Conservation (phyloP, 1,284 basidiomycete genomes). For the Puccinia triticina region DNA sequence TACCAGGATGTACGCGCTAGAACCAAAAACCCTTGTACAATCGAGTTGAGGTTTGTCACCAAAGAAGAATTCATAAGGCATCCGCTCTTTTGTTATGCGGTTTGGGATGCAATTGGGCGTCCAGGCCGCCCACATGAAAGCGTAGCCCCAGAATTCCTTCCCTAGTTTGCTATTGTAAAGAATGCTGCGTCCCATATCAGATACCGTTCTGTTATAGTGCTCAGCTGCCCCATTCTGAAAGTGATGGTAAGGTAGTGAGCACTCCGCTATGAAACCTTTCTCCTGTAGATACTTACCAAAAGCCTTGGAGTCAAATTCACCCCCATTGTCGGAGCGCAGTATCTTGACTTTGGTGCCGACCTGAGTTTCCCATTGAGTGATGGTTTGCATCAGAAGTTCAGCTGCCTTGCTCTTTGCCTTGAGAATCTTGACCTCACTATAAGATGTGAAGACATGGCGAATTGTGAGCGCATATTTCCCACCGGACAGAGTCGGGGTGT, state of each 20-base stretch:
- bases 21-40: background rate
- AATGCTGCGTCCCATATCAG: constrained; percentile 29
- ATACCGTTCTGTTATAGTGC: constrained; percentile 9
- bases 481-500: background rate
- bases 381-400: background rate
- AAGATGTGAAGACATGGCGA: background rate
- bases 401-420: background rate
- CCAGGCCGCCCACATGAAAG: constrained; percentile 1
- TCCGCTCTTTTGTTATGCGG: background rate
- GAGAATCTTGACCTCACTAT: background rate
- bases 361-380: background rate
- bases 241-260: constrained; percentile 20
- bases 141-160: constrained; percentile 22
- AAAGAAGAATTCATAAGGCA: background rate
- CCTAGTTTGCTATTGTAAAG: background rate
- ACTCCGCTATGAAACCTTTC: constrained; percentile 28
- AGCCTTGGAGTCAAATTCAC: background rate
- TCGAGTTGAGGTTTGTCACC: background rate
- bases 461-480: background rate
- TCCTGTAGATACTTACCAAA: background rate
- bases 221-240: constrained; percentile 51
- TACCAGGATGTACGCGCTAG: background rate
- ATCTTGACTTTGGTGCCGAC: background rate
- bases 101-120: constrained; percentile 1
- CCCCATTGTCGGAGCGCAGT: constrained; percentile 24